Base-by-base conservation (phyloP, 1,284 basidiomycete genomes). In the Sutorius eximius region DNA sequence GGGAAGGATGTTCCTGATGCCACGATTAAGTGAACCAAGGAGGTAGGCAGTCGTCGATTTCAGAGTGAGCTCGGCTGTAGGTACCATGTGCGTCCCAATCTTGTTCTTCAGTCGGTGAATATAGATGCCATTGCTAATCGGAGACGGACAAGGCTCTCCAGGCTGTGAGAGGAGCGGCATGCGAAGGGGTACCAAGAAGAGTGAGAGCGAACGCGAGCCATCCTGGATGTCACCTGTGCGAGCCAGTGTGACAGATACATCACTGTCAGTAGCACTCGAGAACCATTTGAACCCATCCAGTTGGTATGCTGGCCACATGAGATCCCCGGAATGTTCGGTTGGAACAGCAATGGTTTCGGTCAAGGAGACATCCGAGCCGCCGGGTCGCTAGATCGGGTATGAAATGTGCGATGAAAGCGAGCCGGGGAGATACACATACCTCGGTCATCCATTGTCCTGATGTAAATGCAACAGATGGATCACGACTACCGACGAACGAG, bases 381-480 rank as follows among this genome's bases (percentile, higher is more conserved):
- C 90, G 6, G 86, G 80, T 22, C 85, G 81, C 82, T 90, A 62
- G 15, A 34, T 24, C 33, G 29, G 29, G 42, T 52, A 37, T 61
- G 51, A 51, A 36, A 5, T 30, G 36, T 37, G 5, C 47, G 43
- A 29, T 18, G n/a, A 18, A 15, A 41, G 7, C 42, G 11, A 41
- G 7, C 42, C 9, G 45, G 9, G 45, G 12, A 12, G 36, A 22
- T 41, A 37, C 43, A 38, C 71, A 22, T 55, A 80, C 85, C 74
- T 90, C 88, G 3, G 89, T 91, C 89, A 90, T 91, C 88, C 89
- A 92, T 72, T 92, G 89, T 0, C 90, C 91, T 10, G 88, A 82
- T 0, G 85, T 88, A 64, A 85, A 92, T 0, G 87, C 86, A 27
- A 71, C 58, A 0, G 72, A 62, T 1, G 87, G 82, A 66, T 91